Base-by-base conservation (phyloP, 2,329 filamentous ascomycete species). In the Trichoderma arundinaceum region DNA sequence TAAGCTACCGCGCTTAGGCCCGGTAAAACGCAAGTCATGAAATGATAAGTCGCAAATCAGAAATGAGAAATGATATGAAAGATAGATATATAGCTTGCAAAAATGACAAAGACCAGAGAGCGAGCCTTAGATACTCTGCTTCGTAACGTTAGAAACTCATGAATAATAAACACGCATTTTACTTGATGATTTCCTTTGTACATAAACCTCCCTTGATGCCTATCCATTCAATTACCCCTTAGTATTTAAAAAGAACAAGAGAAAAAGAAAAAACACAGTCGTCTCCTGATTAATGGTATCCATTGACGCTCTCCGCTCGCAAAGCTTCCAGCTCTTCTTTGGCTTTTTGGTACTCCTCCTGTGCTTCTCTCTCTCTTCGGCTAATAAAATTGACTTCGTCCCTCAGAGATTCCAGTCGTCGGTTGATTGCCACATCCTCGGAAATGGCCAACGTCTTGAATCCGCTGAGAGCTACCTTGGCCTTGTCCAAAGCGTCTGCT, bases 351-450 rank as follows among this genome's bases (percentile, higher is more conserved):
- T 95, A 99, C 72, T 90, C 76, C 69, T 97, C 93, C 79, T 99
- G 95, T 7, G 92, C 93, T 79, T 97, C 92, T 66, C 94, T 84
- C 81, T 98, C 94, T 68, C 94, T 84, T 71, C 87, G 87, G 71
- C 88, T 91, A 9, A 98, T 86, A 71, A 91, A 92, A 7, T 83
- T 85, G 22, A 97, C 93, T 76, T 97, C 93, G n/a, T 91, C 90
- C 58, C 93, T 86, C 65, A 97, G 79, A 10, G 84, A 83, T 70
- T 90, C 91, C 60, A 98, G 80, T 35, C 95, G 84, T 64, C 88
- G 84, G 52, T 83, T 82, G 66, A 97, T 84, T 0, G 90, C 91
- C 5, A 89, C 88, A 68, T 94, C 88, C 76, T 99, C 95, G 0
- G 88, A 90, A 44, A 92, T 87, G 69, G 92, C 88, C 67, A 96